Evolutionary conservation across 116 monocot species (phyloP).

Genomic region (Posidonia oceanica): DNA sequence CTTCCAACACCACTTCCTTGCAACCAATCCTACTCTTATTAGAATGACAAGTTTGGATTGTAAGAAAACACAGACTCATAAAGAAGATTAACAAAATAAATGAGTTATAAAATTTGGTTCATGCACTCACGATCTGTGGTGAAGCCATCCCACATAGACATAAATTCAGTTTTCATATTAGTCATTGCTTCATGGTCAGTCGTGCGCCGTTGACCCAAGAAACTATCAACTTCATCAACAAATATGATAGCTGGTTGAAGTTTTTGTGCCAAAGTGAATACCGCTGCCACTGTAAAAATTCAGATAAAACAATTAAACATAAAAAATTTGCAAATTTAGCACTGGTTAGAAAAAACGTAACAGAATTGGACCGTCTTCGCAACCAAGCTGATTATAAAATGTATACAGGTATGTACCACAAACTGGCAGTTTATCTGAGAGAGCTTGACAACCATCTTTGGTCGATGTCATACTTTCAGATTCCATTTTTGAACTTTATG

Average conservation of each 20-base stretch:
- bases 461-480: no score
- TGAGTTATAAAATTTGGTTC: neutral
- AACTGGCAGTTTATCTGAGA: no score
- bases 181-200: slow-evolving; percentile 99
- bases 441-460: no score
- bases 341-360: neutral
- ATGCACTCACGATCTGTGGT: slow-evolving; percentile 85
- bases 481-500: no score
- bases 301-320: neutral
- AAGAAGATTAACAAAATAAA: neutral
- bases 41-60: neutral
- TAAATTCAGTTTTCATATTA: slow-evolving; percentile 99
- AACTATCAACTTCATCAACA: slow-evolving; percentile 97
- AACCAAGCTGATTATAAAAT: neutral
- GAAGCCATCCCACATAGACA: slow-evolving; percentile 99
- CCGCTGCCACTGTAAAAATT: slow-evolving; percentile 63
- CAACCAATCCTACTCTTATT: no score
- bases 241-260: slow-evolving; percentile 97
- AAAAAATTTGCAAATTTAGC: neutral
- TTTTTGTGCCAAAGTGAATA: slow-evolving; percentile 85
- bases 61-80: neutral
- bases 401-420: neutral
- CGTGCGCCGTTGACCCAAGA: slow-evolving; percentile 84
- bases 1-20: no score
- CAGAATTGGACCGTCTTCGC: neutral